These are phyloP conservation scores for Metschnikowia dekortorum DNA, from an alignment of 805 yeast species.

Conservation along the genomic window DNA sequence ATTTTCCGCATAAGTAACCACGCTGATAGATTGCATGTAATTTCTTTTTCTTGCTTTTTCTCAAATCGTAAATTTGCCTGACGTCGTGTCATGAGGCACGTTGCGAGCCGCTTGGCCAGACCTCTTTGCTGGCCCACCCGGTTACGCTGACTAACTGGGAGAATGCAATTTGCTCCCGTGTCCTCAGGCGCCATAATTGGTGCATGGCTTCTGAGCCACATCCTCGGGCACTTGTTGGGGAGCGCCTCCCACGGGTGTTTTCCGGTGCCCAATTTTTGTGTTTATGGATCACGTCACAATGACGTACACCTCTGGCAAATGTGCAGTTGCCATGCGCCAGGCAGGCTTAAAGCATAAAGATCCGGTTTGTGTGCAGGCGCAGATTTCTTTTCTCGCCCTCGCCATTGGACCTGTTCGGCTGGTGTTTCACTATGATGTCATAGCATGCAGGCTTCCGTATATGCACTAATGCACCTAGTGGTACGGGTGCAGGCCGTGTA, in stretches of 20 bases:
- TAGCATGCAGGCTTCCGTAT: not conserved
- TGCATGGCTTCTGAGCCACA: too few species aligned
- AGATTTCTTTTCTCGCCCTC: slow-evolving; percentile 3
- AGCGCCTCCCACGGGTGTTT: not conserved
- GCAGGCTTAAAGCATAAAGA: not conserved
- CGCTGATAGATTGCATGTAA: not conserved
- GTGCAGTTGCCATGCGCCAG: not conserved
- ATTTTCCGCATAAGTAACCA: slow-evolving; percentile 1
- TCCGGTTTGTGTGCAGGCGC: not conserved
- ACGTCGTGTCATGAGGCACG: not conserved
- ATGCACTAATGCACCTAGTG: not conserved
- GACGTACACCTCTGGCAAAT: not conserved
- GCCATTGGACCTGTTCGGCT: not conserved
- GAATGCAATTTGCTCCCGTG: too few species aligned
- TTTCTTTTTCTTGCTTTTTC: slow-evolving; percentile 1
- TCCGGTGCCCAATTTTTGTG: not conserved
- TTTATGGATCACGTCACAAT: slow-evolving; percentile 2
- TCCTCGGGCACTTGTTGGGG: not conserved
- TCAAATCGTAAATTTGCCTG: not conserved
- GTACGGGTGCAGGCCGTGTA: slow-evolving; percentile 2
- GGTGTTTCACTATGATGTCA: slow-evolving; percentile 2
- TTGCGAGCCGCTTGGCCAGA: not conserved
- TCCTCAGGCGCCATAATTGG: too few species aligned
- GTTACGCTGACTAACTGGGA: too few species aligned
- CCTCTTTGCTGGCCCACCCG: too few species aligned